Percentiles rank a stretch among this genome's conserved stretches.
phyloP scores from a whole-genome alignment of 78 protist species.

The Dictyostelium firmibasis region DNA sequence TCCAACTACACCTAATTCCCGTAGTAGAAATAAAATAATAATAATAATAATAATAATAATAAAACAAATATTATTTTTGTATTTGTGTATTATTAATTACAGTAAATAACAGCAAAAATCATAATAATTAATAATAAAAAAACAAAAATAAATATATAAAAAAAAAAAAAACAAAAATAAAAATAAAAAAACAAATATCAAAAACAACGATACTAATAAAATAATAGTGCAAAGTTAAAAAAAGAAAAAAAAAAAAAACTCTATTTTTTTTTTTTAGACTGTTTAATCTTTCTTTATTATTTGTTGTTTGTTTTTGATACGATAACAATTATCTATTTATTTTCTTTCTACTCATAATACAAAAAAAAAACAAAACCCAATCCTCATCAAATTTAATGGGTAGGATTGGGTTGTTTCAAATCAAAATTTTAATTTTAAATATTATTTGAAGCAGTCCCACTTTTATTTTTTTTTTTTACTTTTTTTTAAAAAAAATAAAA shows the following conservation, averaged over 20 bases:
- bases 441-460: not conserved
- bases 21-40: not conserved
- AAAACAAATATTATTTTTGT: not conserved
- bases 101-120: not conserved
- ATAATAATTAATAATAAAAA: too few species aligned
- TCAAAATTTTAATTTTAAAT: not conserved
- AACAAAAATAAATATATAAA: not conserved
- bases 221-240: not conserved
- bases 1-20: not conserved
- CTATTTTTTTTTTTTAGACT: not conserved
- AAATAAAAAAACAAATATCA: not conserved
- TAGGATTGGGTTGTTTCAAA: slow-evolving; percentile 17
- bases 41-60: too few species aligned
- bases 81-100: too few species aligned
- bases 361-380: not conserved
- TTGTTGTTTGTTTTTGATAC: not conserved
- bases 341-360: not conserved
- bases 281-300: not conserved
- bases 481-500: too few species aligned
- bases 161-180: too few species aligned
- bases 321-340: too few species aligned
- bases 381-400: not conserved
- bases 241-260: too few species aligned
- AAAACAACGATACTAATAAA: not conserved
- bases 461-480: not conserved